Conservation (phyloP, 2,329 filamentous ascomycete genomes). For the Exophiala calicioides region DNA sequence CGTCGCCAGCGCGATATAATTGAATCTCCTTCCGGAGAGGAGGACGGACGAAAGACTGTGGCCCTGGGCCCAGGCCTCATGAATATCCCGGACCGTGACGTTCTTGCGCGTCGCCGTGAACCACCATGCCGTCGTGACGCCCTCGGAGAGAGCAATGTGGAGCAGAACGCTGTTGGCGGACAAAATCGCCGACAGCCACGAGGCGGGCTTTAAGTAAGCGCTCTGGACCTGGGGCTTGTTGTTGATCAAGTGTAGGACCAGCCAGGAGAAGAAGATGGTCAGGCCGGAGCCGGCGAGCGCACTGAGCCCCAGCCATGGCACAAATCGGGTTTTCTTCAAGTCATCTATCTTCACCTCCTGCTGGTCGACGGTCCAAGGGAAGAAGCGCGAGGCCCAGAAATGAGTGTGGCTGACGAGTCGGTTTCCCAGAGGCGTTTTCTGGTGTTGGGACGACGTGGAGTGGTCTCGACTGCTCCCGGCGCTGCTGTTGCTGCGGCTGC, state of each 20-base stretch:
- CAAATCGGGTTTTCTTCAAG: slow-evolving; percentile 1
- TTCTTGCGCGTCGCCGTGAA: slow-evolving; percentile 1
- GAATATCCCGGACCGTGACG: slow-evolving; percentile 3
- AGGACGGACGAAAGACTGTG: slow-evolving; percentile 4
- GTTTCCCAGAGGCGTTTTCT: too few relatives aligned
- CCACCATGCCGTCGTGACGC: slow-evolving; percentile 9
- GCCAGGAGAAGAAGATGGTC: slow-evolving; percentile 5
- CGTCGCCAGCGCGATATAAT: slow-evolving; percentile 7
- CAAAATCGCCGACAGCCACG: slow-evolving; percentile 7
- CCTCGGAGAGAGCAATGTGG: slow-evolving; percentile 9
- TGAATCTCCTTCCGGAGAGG: slow-evolving; percentile 5
- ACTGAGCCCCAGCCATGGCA: slow-evolving; percentile 1
- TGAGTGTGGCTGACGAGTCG: too few relatives aligned
- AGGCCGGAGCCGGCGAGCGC: not conserved
- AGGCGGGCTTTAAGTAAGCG: slow-evolving; percentile 7
- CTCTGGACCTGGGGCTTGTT: not conserved
- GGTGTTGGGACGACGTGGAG: too few relatives aligned
- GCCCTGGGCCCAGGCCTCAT: slow-evolving; percentile 3
- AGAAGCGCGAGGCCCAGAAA: slow-evolving; percentile 1
- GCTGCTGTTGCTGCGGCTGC: too few relatives aligned
- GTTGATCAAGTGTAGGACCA: slow-evolving; percentile 1
- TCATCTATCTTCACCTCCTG: not conserved
- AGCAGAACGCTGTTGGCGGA: slow-evolving; percentile 9
- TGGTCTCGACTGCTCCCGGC: too few relatives aligned
- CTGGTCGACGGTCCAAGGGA: slow-evolving; percentile 5